Percentiles rank a stretch among this genome's conserved stretches.
phyloP scores from a whole-genome alignment of 2,329 filamentous ascomycete genomes.

The Myriosclerotinia duriaeana region DNA sequence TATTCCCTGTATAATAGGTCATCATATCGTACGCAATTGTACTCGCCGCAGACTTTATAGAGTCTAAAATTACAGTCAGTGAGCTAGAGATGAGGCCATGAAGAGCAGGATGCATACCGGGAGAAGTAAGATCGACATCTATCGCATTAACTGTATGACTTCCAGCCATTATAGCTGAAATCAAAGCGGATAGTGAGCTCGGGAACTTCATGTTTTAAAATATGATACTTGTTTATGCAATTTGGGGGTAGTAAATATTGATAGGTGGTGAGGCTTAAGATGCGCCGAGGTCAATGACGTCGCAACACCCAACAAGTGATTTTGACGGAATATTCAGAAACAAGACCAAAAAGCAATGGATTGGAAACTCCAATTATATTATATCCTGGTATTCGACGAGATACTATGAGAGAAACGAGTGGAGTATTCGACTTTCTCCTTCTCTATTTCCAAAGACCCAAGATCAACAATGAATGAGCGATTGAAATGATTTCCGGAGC shows the following conservation, averaged over 20 bases:
- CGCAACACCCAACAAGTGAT: neutral
- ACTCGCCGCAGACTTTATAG: slow-evolving; percentile 39
- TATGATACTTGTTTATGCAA: neutral
- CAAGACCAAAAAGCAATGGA: neutral
- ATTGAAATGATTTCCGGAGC: neutral
- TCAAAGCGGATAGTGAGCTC: neutral
- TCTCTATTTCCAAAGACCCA: neutral
- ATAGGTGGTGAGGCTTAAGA: neutral
- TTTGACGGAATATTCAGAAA: neutral
- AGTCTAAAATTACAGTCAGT: slow-evolving; percentile 30
- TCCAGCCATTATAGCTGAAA: slow-evolving; percentile 24
- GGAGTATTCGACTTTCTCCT: neutral
- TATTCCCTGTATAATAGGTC: slow-evolving; percentile 53
- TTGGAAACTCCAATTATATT: neutral
- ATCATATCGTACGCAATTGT: slow-evolving; percentile 50
- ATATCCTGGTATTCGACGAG: neutral
- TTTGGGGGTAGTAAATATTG: neutral
- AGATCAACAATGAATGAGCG: slow-evolving; percentile 7
- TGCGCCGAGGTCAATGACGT: slow-evolving; percentile 7
- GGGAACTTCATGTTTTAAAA: slow-evolving; percentile 12
- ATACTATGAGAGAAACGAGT: neutral
- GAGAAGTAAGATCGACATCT: slow-evolving; percentile 34
- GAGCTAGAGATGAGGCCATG: neutral
- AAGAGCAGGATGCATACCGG: slow-evolving; percentile 27
- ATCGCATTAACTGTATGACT: slow-evolving; percentile 30